These are phyloP conservation scores for Danielia reshetovae DNA, from an alignment of 805 yeast genomes.

Conservation along the genomic window DNA sequence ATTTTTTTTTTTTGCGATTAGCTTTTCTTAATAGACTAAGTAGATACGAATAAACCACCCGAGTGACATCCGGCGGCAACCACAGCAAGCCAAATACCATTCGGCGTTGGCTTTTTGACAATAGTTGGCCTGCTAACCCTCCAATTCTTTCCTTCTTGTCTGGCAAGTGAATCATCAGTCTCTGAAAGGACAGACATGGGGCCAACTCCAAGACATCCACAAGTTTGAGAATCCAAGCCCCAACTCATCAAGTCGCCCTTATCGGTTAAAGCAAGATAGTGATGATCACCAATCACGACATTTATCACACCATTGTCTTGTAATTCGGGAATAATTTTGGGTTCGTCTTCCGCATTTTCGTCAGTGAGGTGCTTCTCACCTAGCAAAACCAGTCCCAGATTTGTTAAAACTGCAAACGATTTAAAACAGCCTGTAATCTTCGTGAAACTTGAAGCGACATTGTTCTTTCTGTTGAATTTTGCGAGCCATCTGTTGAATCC, in stretches of 20 bases:
- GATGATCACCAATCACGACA: constrained; percentile 70
- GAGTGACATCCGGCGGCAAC: constrained; percentile 83
- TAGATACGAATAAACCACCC: constrained; percentile 47
- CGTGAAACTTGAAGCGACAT: constrained; percentile 32
- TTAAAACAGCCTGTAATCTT: constrained; percentile 54
- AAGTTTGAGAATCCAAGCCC: constrained; percentile 60
- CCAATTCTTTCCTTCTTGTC: constrained; percentile 11
- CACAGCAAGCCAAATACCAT: constrained; percentile 51
- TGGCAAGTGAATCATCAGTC: constrained; percentile 10
- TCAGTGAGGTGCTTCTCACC: constrained; percentile 27
- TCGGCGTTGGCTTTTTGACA: constrained; percentile 2
- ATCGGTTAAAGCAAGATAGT: constrained; percentile 55
- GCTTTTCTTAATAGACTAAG: too few relatives aligned
- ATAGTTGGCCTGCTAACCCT: constrained; percentile 37
- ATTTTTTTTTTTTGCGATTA: too few relatives aligned
- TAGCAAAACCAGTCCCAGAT: constrained; percentile 43
- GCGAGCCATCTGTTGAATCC: constrained; percentile 31
- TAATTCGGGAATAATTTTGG: constrained; percentile 37
- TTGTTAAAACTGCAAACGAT: constrained; percentile 53
- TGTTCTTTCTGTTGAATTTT: constrained; percentile 13
- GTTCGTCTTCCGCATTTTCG: constrained; percentile 6
- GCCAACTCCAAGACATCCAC: constrained; percentile 73
- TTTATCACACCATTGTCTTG: constrained; percentile 49
- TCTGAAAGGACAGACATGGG: constrained; percentile 2
- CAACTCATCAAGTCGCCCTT: constrained; percentile 58